Evolutionary conservation across 495 filamentous ascomycete genomes (phyloP).

Genomic region (Xylaria castorea): DNA sequence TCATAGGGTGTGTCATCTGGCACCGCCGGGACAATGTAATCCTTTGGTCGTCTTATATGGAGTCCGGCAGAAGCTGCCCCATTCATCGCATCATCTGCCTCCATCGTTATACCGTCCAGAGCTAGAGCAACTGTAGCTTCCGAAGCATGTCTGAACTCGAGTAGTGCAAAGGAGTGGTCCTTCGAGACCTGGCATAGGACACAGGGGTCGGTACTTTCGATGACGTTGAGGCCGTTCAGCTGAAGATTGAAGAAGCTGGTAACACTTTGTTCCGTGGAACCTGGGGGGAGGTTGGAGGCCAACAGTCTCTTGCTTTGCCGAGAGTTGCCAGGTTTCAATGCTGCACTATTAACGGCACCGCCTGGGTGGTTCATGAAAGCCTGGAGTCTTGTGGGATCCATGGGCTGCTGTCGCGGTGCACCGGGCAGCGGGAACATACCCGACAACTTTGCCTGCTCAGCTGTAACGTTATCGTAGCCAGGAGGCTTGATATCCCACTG

Average conservation of each 20-base stretch:
- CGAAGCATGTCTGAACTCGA: slow-evolving; percentile 87
- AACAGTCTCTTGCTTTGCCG: slow-evolving; percentile 92
- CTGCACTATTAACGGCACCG: slow-evolving; percentile 70
- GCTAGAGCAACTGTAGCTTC: slow-evolving; percentile 93
- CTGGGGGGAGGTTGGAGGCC: slow-evolving; percentile 77
- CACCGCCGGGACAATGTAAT: slow-evolving; percentile 91
- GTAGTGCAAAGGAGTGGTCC: slow-evolving; percentile 77
- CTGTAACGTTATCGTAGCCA: slow-evolving; percentile 98
- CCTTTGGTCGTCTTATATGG: slow-evolving; percentile 87
- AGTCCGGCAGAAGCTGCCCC: slow-evolving; percentile 71
- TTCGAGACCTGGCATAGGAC: slow-evolving; percentile 82
- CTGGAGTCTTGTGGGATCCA: slow-evolving; percentile 94
- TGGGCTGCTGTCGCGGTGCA: slow-evolving; percentile 91
- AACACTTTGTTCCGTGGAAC: slow-evolving; percentile 71
- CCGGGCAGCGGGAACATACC: slow-evolving; percentile 99
- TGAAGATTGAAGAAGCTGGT: slow-evolving; percentile 93
- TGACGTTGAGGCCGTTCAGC: slow-evolving; percentile 91
- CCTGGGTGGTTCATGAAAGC: slow-evolving; percentile 93
- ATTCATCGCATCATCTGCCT: slow-evolving; percentile 67
- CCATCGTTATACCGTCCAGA: slow-evolving; percentile 88
- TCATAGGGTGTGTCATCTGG: slow-evolving; percentile 78
- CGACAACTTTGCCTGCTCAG: slow-evolving; percentile 98
- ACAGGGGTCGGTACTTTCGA: slow-evolving; percentile 84
- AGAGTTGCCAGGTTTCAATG: slow-evolving; percentile 89
- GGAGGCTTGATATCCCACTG: slow-evolving; percentile 99